Evolutionary conservation across 2,329 filamentous ascomycete genomes (phyloP), one percentile per base, ranked within the genome.

Genomic region (Fusarium continuum): DNA sequence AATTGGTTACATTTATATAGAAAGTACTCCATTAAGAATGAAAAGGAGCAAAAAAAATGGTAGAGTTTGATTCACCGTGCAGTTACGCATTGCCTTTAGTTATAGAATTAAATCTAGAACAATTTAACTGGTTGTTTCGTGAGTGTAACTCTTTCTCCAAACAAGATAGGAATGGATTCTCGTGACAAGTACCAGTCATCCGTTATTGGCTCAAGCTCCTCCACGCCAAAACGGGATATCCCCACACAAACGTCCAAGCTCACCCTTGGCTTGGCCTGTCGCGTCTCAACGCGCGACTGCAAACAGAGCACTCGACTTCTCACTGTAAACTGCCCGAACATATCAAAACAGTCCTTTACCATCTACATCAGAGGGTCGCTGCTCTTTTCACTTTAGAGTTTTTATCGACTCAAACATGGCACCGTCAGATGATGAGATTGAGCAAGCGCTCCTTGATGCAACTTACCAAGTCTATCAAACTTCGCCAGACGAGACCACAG

Each of bases 401-500:
- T 19, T 6, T 9, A 20, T 14, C 6, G 25, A 6, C 8, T 45
- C 22, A 8, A 41, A 7, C 44, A 83, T 82, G 79, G 73, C 78
- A 6, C 78, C 78, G 3, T 77, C 79, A 5, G 69, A 72, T 22
- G 73, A 78, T 56, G 68, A 74, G 34, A 73, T 87, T 20, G 78
- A 83, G 63, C 68, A 75, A 41, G 80, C 77, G 47, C 77, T 88
- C 13, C 74, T 78, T 36, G 72, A 79, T n/a, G 78, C 78, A 5
- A 82, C 85, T 29, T 76, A 73, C 45, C 74, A 77, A 4, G 68
- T 85, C 34, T 85, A 81, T 66, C 71, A 76, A 22, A 68, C 72
- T 17, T 76, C 79, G 11, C 77, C 79, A 5, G 80, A 83, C 17
- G 64, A 77, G 4, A 78, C 87, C 8, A 83, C 84, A 0, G 84